Conservation (phyloP, 768 basidiomycete genomes). For the Inosperma sp. region DNA sequence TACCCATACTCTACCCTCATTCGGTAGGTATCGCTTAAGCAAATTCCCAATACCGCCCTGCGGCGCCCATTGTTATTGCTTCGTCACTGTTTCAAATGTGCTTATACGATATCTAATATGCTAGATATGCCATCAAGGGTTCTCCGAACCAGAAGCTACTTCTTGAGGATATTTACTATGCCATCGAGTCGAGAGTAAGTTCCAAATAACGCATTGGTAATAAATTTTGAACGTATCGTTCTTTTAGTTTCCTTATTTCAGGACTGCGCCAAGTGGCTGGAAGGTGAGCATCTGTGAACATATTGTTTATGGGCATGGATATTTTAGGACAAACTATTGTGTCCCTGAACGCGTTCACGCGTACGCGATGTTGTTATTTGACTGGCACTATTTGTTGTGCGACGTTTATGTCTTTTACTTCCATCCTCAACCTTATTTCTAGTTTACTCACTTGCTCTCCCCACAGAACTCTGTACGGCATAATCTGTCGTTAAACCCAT, state of each 20-base stretch:
- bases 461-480: constrained; percentile 87
- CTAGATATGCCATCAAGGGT: constrained; percentile 86
- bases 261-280: constrained; percentile 86
- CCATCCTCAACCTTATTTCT: constrained; percentile 28
- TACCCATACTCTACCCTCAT: constrained; percentile 91
- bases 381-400: constrained; percentile 59
- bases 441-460: constrained; percentile 12
- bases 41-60: background rate
- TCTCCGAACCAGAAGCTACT: constrained; percentile 83
- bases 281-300: constrained; percentile 54
- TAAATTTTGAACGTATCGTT: constrained; percentile 16
- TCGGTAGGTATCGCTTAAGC: constrained; percentile 48
- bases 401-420: constrained; percentile 34
- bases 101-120: constrained; percentile 13
- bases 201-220: constrained; percentile 4
- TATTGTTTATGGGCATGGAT: constrained; percentile 17
- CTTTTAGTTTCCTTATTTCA: constrained; percentile 79
- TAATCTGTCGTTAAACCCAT: constrained; percentile 85
- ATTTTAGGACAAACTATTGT: constrained; percentile 3
- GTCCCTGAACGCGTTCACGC: constrained; percentile 34
- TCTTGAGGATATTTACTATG: constrained; percentile 88
- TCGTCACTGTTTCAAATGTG: constrained; percentile 10
- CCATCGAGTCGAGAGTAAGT: constrained; percentile 82
- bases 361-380: constrained; percentile 64
- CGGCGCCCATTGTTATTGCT: background rate